A percentile compares a stretch with the other conserved stretches of the same genome.
Evolutionary conservation across 2,329 filamentous ascomycete genomes (phyloP).

Genomic region (Trichophyton rubrum): DNA sequence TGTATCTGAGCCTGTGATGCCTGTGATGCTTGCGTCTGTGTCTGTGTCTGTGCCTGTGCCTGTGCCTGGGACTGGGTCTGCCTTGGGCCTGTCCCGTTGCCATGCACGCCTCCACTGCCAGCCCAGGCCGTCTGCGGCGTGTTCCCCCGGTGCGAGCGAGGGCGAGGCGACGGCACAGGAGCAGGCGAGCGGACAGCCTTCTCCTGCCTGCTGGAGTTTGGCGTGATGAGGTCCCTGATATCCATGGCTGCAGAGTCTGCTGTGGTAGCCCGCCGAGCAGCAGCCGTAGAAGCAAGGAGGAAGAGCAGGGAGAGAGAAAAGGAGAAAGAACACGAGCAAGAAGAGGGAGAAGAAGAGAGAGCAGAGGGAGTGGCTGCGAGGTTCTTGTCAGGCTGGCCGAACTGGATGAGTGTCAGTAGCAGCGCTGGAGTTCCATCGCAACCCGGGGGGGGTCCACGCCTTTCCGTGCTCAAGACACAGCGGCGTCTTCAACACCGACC

Average conservation of each 20-base stretch:
- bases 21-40: too few relatives aligned
- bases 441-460: background rate
- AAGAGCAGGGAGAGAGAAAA: background rate
- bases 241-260: background rate
- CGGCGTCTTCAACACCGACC: too few relatives aligned
- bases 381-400: background rate
- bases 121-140: background rate
- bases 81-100: background rate
- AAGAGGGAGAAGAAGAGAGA: background rate
- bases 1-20: background rate
- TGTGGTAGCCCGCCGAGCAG: background rate
- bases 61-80: background rate
- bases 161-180: background rate
- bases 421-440: background rate
- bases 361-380: background rate
- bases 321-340: background rate
- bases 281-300: too few relatives aligned
- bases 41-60: too few relatives aligned
- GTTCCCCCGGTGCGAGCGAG: background rate
- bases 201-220: background rate
- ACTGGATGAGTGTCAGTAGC: background rate
- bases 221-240: constrained; percentile 1
- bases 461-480: background rate
- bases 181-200: background rate
- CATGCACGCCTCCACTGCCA: background rate